Evolutionary conservation across 2,329 filamentous ascomycete species (phyloP), one percentile per base, ranked within the genome.

Genomic region (Bipolaris gigantea): DNA sequence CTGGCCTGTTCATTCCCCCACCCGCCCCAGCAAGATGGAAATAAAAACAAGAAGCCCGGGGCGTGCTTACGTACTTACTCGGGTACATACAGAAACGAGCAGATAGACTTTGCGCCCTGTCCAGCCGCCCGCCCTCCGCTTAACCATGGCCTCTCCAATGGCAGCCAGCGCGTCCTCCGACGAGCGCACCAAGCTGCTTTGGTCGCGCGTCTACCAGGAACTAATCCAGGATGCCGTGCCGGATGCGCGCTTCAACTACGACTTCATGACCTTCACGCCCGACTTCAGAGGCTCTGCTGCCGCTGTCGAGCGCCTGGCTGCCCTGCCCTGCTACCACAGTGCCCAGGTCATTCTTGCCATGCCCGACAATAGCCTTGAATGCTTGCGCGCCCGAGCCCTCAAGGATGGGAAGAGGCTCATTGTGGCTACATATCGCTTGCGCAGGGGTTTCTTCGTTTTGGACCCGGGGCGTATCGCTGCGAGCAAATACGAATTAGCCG

Each of bases 291-390:
- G 67, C 43, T 79, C 77, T 0, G 49, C 64, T 2, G 54, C 59
- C 0, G 76, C 76, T 1, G 65, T 67, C 15, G 57, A 66, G 6
- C 68, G 64, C 33, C 59, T 79, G 2, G 49, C 62, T 1, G 50
- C 65, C 3, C 60, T 77, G 15, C 62, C 67, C 4, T 68, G 62
- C 48, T 79, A 78, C 56, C 43, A 58, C 16, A 46, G 56, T 8
- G 69, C 72, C 3, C 36, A 52, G 10, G 65, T 66, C 4, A 56
- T 79, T 41, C 77, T 79, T 55, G 71, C 76, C 19, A 74, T 75
- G 5, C 73, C 76, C 2, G 77, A 79, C 57, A 79, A 78, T 53
- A 77, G 76, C 59, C 67, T 79, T n/a, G 75, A 79, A 59, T 59
- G 69, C 8, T 63, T 79, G 23, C 70, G 77, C 13, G 59, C 62